A percentile compares a stretch with the other conserved stretches of the same genome.
Evolutionary conservation across 208 protist genomes (phyloP).

Genomic region (Trypanosomatidae sp.): DNA sequence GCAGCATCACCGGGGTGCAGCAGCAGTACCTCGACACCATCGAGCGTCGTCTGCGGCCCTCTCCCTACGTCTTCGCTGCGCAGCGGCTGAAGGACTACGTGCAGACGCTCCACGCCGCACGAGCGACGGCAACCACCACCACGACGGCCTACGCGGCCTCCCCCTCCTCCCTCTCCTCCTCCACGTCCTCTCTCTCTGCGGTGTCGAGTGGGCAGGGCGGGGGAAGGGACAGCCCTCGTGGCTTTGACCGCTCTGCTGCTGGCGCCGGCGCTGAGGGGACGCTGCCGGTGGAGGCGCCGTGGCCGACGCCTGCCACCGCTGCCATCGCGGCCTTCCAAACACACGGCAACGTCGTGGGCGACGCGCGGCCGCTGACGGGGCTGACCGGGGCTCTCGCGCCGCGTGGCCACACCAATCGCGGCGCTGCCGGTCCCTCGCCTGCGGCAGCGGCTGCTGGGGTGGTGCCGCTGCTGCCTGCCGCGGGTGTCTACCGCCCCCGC

Average conservation of each 20-base stretch:
- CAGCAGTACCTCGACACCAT: constrained; percentile 93
- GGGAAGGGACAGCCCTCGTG: too few relatives aligned
- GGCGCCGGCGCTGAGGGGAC: too few relatives aligned
- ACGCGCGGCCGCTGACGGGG: constrained; percentile 10
- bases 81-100: constrained; percentile 1
- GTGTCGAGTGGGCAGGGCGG: too few relatives aligned
- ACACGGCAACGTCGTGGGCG: constrained; percentile 23
- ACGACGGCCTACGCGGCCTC: too few relatives aligned
- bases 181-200: too few relatives aligned
- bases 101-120: not conserved
- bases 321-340: constrained; percentile 10
- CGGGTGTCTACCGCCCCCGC: too few relatives aligned
- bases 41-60: constrained; percentile 56
- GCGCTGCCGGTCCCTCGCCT: not conserved
- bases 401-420: not conserved
- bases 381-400: not conserved
- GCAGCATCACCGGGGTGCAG: constrained; percentile 96
- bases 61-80: constrained; percentile 21
- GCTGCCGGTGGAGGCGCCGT: not conserved
- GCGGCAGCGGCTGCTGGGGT: too few relatives aligned
- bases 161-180: too few relatives aligned
- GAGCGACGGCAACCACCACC: not conserved
- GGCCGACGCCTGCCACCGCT: too few relatives aligned
- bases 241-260: too few relatives aligned
- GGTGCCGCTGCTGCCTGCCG: too few relatives aligned